Conservation (phyloP, 169 alveolate genomes). For the Babesia ovis region DNA sequence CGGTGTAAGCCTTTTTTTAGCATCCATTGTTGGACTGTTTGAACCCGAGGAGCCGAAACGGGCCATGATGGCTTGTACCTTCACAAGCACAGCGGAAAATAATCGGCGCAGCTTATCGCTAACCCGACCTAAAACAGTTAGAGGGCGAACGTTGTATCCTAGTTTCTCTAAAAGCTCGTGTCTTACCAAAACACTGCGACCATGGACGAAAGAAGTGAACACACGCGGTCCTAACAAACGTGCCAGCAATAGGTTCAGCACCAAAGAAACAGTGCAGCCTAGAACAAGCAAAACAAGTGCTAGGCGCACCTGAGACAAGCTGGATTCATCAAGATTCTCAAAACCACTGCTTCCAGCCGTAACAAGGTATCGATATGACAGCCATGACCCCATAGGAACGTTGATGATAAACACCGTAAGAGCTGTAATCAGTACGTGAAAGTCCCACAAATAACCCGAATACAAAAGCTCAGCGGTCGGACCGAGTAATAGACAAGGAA, state of each 20-base stretch:
- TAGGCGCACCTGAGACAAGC: slow-evolving; percentile 1
- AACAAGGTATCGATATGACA: slow-evolving; percentile 36
- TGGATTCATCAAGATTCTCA: not conserved
- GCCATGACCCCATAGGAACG: slow-evolving; percentile 45
- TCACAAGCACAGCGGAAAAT: not conserved
- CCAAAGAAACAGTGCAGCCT: not conserved
- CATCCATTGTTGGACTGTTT: not conserved
- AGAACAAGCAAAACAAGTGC: slow-evolving; percentile 28
- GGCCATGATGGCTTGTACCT: not conserved
- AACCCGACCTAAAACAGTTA: not conserved
- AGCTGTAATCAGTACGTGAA: slow-evolving; percentile 16
- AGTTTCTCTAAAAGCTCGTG: slow-evolving; percentile 6
- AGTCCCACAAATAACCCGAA: slow-evolving; percentile 30
- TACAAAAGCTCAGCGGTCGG: slow-evolving; percentile 19
- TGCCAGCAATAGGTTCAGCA: slow-evolving; percentile 8
- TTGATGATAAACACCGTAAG: slow-evolving; percentile 20
- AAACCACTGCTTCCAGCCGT: slow-evolving; percentile 4
- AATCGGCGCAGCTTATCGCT: not conserved
- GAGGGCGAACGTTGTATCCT: not conserved
- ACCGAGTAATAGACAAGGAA: slow-evolving; percentile 45
- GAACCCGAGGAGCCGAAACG: not conserved
- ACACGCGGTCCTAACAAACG: slow-evolving; percentile 3
- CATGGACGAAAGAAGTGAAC: not conserved
- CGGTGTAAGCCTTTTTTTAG: not conserved
- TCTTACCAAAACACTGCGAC: slow-evolving; percentile 9